A percentile compares a stretch with the other conserved stretches of the same genome.
Evolutionary conservation across 2,329 filamentous ascomycete genomes (phyloP).

Genomic region (Colletotrichum tropicale): DNA sequence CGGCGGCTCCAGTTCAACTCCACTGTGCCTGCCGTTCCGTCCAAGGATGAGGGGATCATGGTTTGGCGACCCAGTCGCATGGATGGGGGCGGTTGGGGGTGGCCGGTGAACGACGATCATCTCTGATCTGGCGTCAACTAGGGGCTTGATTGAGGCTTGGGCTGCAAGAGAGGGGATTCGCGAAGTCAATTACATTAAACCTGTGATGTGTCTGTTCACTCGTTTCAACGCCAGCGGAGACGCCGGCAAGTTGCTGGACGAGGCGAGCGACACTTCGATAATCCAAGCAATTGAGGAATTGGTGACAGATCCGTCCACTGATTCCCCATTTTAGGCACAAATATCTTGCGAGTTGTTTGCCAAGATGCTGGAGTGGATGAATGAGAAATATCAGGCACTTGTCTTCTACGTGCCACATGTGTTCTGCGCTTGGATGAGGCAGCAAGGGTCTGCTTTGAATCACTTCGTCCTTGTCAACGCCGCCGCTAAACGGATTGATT

Average conservation of each 20-base stretch:
- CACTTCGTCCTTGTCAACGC: not conserved
- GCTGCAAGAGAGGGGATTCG: not conserved
- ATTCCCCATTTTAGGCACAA: not conserved
- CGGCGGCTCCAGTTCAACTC: not conserved
- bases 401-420: not conserved
- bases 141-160: not conserved
- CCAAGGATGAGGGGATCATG: not conserved
- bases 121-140: not conserved
- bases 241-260: not conserved
- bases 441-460: not conserved
- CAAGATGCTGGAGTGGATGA: not conserved
- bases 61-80: not conserved
- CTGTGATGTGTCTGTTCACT: not conserved
- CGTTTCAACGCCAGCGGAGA: not conserved
- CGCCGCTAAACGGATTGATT: not conserved
- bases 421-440: not conserved
- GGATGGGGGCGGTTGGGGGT: not conserved
- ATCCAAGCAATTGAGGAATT: not conserved
- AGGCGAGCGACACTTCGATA: not conserved
- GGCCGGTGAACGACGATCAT: slow-evolving; percentile 7
- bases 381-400: not conserved
- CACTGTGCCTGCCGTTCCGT: slow-evolving; percentile 3
- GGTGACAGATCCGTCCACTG: not conserved
- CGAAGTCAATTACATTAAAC: not conserved
- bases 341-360: not conserved